Conservation (phyloP, 1,139 yeast genomes). For the Geotrichum fermentans region DNA sequence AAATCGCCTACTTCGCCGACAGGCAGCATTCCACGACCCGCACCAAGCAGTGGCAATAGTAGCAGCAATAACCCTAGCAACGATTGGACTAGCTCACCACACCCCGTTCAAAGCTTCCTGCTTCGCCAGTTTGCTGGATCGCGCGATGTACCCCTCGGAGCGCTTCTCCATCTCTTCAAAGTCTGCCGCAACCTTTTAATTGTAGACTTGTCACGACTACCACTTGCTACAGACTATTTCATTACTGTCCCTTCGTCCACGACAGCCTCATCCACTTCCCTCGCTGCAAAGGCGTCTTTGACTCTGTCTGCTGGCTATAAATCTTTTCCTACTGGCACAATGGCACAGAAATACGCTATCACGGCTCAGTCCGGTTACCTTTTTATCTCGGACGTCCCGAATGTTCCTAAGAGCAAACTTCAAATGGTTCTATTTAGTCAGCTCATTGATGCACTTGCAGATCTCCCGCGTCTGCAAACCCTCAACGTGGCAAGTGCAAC, state of each 20-base stretch:
- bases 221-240: slow-evolving; percentile 32
- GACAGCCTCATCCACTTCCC: neutral
- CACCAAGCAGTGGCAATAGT: neutral
- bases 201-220: slow-evolving; percentile 29
- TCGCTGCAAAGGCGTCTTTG: no score
- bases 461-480: slow-evolving; percentile 22
- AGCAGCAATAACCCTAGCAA: neutral
- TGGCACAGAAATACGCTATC: slow-evolving; percentile 19
- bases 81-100: slow-evolving; percentile 21
- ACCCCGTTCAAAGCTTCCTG: slow-evolving; percentile 29
- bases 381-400: slow-evolving; percentile 33
- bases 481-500: slow-evolving; percentile 26
- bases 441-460: slow-evolving; percentile 24
- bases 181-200: slow-evolving; percentile 27
- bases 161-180: slow-evolving; percentile 28
- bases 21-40: neutral
- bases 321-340: no score
- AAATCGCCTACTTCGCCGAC: neutral
- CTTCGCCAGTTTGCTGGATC: slow-evolving; percentile 25
- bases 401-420: slow-evolving; percentile 28
- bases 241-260: slow-evolving; percentile 19
- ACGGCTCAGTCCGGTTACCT: slow-evolving; percentile 23
- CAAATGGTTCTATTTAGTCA: slow-evolving; percentile 23
- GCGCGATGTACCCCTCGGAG: slow-evolving; percentile 32
- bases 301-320: no score